Evolutionary conservation across 2,329 filamentous ascomycete genomes (phyloP).

Genomic region (Trichoderma endophyticum): DNA sequence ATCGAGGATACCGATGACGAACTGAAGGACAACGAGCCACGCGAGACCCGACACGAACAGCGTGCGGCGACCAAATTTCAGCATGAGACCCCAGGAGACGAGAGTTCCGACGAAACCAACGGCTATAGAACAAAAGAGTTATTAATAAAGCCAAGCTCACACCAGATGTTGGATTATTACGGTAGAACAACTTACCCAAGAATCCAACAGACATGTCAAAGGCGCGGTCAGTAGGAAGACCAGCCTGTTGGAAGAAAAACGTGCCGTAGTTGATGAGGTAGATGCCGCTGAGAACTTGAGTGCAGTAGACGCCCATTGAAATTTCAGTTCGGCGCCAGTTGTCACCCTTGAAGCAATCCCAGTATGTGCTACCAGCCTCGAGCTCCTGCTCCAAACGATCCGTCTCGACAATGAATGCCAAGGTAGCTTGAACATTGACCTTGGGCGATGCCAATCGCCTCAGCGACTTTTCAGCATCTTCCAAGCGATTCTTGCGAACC

Average conservation of each 20-base stretch:
- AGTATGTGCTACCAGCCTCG: conserved; percentile 38
- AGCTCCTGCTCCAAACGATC: conserved; percentile 42
- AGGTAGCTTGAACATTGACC: conserved; percentile 32
- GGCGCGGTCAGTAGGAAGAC: conserved; percentile 36
- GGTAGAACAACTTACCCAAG: conserved; percentile 15
- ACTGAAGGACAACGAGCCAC: conserved; percentile 41
- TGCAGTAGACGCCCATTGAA: conserved; percentile 41
- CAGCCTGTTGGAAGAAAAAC: conserved; percentile 46
- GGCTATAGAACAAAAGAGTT: conserved; percentile 24
- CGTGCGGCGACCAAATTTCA: conserved; percentile 40
- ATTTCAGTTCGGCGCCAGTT: conserved; percentile 47
- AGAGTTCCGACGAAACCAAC: conserved; percentile 43
- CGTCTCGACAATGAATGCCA: conserved; percentile 67
- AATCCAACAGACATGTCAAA: conserved; percentile 41
- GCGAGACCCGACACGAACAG: conserved; percentile 40
- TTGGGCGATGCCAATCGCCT: conserved; percentile 43
- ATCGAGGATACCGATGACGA: conserved; percentile 39
- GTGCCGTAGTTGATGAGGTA: conserved; percentile 43
- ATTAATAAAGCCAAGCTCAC: conserved; percentile 40
- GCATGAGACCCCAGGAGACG: conserved; percentile 42
- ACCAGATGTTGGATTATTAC: rapidly evolving
- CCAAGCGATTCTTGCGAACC: conserved; percentile 21
- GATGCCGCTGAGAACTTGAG: conserved; percentile 39
- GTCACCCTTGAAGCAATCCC: conserved; percentile 47
- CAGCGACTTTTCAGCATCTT: conserved; percentile 29